These are phyloP conservation scores for Acacia melanoxylon DNA, from an alignment of 306 rosid species.

Conservation along the genomic window DNA sequence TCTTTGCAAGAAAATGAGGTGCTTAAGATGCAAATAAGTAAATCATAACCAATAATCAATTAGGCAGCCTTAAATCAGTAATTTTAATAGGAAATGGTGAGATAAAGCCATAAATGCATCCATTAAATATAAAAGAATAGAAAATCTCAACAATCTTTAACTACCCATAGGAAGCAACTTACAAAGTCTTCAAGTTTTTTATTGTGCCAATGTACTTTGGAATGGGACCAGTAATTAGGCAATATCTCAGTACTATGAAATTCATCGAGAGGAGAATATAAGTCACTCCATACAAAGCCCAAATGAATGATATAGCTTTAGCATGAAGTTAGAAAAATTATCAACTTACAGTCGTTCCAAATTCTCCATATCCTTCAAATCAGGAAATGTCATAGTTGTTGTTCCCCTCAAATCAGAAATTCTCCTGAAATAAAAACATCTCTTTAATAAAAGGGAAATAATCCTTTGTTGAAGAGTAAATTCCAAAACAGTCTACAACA, in stretches of 20 bases:
- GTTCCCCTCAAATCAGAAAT: constrained; percentile 74
- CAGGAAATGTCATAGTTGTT: constrained; percentile 47
- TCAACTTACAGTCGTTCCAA: constrained; percentile 51
- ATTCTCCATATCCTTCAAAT: constrained; percentile 41
- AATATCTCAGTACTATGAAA: constrained; percentile 59
- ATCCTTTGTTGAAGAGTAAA: too few species aligned
- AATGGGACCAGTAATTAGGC: constrained; percentile 2
- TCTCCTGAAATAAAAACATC: constrained; percentile 50
- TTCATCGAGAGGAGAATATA: constrained; percentile 10
- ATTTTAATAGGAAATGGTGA: too few species aligned
- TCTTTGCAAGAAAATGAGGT: constrained; percentile 50
- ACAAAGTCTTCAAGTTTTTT: background rate
- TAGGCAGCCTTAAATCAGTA: too few species aligned
- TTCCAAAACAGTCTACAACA: too few species aligned
- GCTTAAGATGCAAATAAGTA: background rate
- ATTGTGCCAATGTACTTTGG: constrained; percentile 37
- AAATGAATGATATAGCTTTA: background rate
- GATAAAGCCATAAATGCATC: too few species aligned
- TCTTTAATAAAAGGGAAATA: constrained; percentile 25
- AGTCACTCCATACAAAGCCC: constrained; percentile 17
- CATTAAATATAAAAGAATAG: too few species aligned
- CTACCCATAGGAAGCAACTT: too few species aligned
- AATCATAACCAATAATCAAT: too few species aligned
- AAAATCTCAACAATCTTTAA: too few species aligned
- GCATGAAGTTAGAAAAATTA: background rate